A percentile compares a stretch with the other conserved stretches of the same genome.
phyloP scores from a whole-genome alignment of 495 filamentous ascomycete species.

The Neurospora sp. region DNA sequence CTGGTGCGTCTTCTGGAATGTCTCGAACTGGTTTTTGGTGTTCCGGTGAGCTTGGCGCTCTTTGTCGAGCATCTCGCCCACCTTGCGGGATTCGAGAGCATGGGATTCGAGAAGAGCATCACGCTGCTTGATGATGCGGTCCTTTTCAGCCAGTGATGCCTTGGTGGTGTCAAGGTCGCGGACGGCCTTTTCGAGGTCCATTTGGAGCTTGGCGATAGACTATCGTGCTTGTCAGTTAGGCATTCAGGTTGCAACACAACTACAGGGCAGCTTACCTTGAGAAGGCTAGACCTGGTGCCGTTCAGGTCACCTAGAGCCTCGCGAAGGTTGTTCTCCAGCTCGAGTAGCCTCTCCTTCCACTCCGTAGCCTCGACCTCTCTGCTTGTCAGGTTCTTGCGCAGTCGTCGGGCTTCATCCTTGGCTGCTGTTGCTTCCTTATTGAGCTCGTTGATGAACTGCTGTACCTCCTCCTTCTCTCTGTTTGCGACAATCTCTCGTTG shows the following conservation, averaged over 20 bases:
- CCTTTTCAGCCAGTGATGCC: slow-evolving; percentile 71
- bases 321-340: slow-evolving; percentile 79
- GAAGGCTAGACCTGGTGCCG: slow-evolving; percentile 75
- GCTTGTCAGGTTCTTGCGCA: slow-evolving; percentile 70
- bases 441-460: slow-evolving; percentile 67
- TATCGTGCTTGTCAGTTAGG: slow-evolving; percentile 20
- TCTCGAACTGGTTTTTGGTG: slow-evolving; percentile 78
- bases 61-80: slow-evolving; percentile 83
- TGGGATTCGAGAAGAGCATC: slow-evolving; percentile 84
- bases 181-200: slow-evolving; percentile 72
- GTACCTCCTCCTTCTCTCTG: slow-evolving; percentile 76
- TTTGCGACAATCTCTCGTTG: slow-evolving; percentile 80
- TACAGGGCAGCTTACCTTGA: slow-evolving; percentile 44
- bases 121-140: slow-evolving; percentile 80
- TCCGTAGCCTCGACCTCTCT: slow-evolving; percentile 80
- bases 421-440: slow-evolving; percentile 68
- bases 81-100: slow-evolving; percentile 72
- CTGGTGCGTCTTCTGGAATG: slow-evolving; percentile 74
- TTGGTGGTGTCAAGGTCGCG: slow-evolving; percentile 72
- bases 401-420: slow-evolving; percentile 75
- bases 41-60: slow-evolving; percentile 76
- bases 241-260: neutral
- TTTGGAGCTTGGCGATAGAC: slow-evolving; percentile 80
- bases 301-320: slow-evolving; percentile 74
- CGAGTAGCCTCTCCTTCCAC: slow-evolving; percentile 80